Base-by-base conservation (phyloP, 2,329 filamentous ascomycete genomes). In the Aureobasidium sp. region DNA sequence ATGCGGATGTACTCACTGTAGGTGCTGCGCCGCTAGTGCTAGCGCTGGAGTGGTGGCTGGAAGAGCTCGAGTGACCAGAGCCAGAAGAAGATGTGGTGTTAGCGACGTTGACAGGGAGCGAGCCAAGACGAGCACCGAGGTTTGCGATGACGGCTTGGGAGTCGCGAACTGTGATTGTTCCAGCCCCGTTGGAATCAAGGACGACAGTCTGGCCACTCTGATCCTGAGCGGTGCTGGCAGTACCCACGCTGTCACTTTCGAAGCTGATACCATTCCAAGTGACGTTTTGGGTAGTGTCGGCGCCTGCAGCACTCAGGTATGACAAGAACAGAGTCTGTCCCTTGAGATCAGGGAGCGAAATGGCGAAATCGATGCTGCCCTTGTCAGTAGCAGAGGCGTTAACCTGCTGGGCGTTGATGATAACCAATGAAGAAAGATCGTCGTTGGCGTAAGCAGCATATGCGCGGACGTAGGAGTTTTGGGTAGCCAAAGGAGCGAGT, bases 241-340 rank as follows among this genome's bases (percentile, higher is more conserved):
- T 74, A 63, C 79, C 79, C 42, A 78, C 73, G 34, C 60, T 59
- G 37, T 69, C 68, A 51, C 71, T 65, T 67, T 78, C 76, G 69
- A 75, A 82, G 64, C 71, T 73, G 65, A 82, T 71, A 50, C 79
- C 79, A 67, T 80, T 79, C 74, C 75, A 82, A 8, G 75, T 77
- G 1, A 76, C 77, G 52, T 74, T 74, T 44, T 69, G 64, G 15
- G 74, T 73, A 8, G 74, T 71, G 61, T 81, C 78, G 10, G 77
- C 74, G 36, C 79, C 79, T 17, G 73, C 69, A 34, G 73, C 76
- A n/a, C 76, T 80, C 41, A 81, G 75, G 66, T 78, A 78, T 4
- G 78, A 75, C 23, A 82, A 70, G 65, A 75, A 77, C n/a, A 81
- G 70, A 15, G 73, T 70, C 66, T 78, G 72, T 58, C 77, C 76